Conservation (phyloP, 441 rosid genomes). For the Erysimum pusillum region DNA sequence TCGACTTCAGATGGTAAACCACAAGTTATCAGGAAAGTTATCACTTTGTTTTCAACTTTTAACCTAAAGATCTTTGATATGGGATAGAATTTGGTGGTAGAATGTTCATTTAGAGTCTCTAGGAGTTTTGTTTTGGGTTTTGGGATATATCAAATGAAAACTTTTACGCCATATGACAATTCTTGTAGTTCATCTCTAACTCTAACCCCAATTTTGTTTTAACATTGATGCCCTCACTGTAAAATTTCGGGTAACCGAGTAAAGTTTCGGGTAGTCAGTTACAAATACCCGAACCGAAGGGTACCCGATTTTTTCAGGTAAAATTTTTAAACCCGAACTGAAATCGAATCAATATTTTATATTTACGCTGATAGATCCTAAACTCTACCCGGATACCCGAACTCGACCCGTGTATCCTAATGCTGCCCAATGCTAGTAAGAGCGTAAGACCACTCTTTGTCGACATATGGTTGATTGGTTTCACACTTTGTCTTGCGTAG, state of each 20-base stretch:
- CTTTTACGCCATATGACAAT: neutral
- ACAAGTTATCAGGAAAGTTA: conserved; percentile 11
- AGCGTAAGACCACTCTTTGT: neutral
- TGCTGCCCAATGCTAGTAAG: too few species aligned
- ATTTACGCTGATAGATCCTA: too few species aligned
- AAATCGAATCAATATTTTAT: too few species aligned
- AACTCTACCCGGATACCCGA: too few species aligned
- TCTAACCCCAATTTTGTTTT: neutral
- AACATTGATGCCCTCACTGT: neutral
- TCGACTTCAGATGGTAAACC: conserved; percentile 18
- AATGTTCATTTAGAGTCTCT: conserved; percentile 10
- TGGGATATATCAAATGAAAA: conserved; percentile 10
- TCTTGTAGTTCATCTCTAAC: conserved; percentile 20
- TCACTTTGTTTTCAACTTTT: neutral
- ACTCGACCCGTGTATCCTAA: too few species aligned
- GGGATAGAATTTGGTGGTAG: conserved; percentile 12
- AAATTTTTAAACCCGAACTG: too few species aligned
- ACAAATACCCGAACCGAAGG: too few species aligned
- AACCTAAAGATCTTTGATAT: conserved; percentile 10
- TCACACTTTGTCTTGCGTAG: neutral
- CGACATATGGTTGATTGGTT: neutral
- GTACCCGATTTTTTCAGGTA: too few species aligned
- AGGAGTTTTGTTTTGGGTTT: conserved; percentile 22
- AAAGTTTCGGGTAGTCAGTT: too few species aligned
- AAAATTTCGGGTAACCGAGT: too few species aligned